These are phyloP conservation scores for Neonectria punicea DNA, from an alignment of 2,329 filamentous ascomycete genomes.

Conservation along the genomic window DNA sequence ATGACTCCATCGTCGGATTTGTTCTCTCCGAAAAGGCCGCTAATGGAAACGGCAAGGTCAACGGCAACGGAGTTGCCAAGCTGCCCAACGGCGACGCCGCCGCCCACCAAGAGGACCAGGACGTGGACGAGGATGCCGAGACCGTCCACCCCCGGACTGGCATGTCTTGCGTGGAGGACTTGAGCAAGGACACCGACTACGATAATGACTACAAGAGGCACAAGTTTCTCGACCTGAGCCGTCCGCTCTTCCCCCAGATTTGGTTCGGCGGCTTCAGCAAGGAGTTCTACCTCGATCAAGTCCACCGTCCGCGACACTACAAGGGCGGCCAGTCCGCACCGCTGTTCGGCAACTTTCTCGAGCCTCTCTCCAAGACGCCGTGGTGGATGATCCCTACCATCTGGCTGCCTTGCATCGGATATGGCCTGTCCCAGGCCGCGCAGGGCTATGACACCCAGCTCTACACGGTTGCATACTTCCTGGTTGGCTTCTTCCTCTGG, in stretches of 20 bases:
- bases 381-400: constrained; percentile 90
- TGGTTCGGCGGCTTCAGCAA: constrained; percentile 91
- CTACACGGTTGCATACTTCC: constrained; percentile 69
- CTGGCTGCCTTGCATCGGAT: constrained; percentile 85
- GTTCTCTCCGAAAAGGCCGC: constrained; percentile 69
- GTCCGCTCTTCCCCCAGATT: constrained; percentile 86
- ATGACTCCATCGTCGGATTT: constrained; percentile 87
- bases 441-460: constrained; percentile 65
- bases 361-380: constrained; percentile 92
- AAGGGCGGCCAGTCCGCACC: constrained; percentile 92
- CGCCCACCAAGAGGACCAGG: constrained; percentile 40
- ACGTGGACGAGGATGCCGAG: constrained; percentile 36
- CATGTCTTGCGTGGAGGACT: constrained; percentile 88
- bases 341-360: constrained; percentile 97
- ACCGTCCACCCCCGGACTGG: constrained; percentile 75
- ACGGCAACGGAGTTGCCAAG: constrained; percentile 43
- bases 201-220: constrained; percentile 82
- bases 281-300: constrained; percentile 96
- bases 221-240: constrained; percentile 92
- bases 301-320: constrained; percentile 96
- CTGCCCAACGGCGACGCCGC: constrained; percentile 46
- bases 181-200: constrained; percentile 86
- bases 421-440: constrained; percentile 74
- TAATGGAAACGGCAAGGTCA: constrained; percentile 44
- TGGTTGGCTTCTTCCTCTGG: constrained; percentile 82